These are phyloP conservation scores for Globisporangium nodosum DNA, from an alignment of 352 stramenopile species.

Conservation along the genomic window DNA sequence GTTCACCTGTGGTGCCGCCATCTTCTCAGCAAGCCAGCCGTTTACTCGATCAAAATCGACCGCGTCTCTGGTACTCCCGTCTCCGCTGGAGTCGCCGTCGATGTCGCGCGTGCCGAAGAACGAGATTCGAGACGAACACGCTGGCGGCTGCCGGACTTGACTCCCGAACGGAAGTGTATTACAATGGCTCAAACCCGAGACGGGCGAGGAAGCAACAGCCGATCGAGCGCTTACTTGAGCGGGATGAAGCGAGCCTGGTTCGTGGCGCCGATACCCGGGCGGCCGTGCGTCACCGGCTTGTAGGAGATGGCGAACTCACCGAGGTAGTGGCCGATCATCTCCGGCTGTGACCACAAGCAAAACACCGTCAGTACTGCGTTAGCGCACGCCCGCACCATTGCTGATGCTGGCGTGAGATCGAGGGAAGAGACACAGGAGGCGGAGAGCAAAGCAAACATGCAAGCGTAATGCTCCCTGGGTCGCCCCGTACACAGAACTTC, in stretches of 20 bases:
- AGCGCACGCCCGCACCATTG: constrained; percentile 7
- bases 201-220: constrained; percentile 26
- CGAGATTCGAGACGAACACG: background rate
- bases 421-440: background rate
- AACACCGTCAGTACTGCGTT: constrained; percentile 19
- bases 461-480: constrained; percentile 68
- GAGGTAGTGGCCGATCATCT: constrained; percentile 99
- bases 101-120: background rate
- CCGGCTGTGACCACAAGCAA: constrained; percentile 57
- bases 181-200: constrained; percentile 70
- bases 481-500: constrained; percentile 88
- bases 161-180: constrained; percentile 56
- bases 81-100: background rate
- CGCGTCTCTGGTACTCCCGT: background rate
- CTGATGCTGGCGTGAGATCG: background rate
- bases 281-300: constrained; percentile 97
- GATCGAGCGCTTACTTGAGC: constrained; percentile 89
- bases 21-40: background rate
- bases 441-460: constrained; percentile 6
- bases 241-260: constrained; percentile 99
- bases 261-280: constrained; percentile 97
- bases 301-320: constrained; percentile 99
- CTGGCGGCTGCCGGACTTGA: background rate
- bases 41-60: background rate
- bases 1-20: background rate